Base-by-base conservation (phyloP, 2,329 filamentous ascomycete species). In the Xylariales sp. region DNA sequence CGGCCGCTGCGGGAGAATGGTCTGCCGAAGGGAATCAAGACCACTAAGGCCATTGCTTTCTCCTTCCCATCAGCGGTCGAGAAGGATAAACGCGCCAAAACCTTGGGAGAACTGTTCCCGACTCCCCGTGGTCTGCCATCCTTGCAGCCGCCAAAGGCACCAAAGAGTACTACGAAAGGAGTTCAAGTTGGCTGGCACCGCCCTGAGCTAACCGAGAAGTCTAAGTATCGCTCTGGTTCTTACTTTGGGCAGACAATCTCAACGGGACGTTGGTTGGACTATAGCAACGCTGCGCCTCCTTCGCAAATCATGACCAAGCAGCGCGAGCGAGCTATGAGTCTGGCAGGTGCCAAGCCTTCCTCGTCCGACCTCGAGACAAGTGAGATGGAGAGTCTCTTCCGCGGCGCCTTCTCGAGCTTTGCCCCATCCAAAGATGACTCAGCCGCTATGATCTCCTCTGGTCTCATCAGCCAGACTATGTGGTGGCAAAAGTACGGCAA, bases 391-490 rank as follows among this genome's bases (percentile, higher is more conserved):
- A 74, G 81, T 0, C 65, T 90, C 8, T 91, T 90, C 54, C 75
- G 84, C 20, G 79, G 83, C 38, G 85, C 82, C 2, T 91, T 89
- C 57, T 88, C 84, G 1, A 85, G 83, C 52, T 91, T 90, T 57
- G 86, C 86, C 5, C 86, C 86, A 0, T 80, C 76, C 36, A 82
- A 78, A 49, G 86, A 91, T 57, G 81, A 90, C 53, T 74, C 83
- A 4, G 77, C 74, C 11, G 83, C 86, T 5, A 69, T 89, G 40
- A 69, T 88, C 4, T 78, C 86, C 0, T 78, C 81, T 2, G 77
- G 78, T 23, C 71, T 79, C 34, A 77, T 85, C 42, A 78, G 80
- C 37, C 76, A 78, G 40, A 60, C 56, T 51, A 63, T 90, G 33
- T 90, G 85, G 84, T 91, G 85, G 84, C 80, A 88, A 54, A 78